Conservation (phyloP, 768 basidiomycete species). For the Epithele typhae region DNA sequence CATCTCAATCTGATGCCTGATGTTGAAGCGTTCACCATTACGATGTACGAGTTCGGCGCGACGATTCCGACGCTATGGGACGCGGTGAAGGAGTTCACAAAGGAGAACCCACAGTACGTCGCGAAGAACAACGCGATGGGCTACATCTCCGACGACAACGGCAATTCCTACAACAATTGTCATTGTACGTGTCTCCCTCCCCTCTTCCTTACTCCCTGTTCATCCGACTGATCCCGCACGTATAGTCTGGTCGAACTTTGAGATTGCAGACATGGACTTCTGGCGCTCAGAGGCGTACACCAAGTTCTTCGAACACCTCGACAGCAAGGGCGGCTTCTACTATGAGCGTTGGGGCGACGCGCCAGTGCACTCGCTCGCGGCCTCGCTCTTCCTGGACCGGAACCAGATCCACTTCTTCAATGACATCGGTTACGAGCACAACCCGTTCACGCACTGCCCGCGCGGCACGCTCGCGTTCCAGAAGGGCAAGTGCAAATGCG, state of each 20-base stretch:
- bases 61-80: constrained; percentile 66
- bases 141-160: constrained; percentile 65
- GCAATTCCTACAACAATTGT: constrained; percentile 59
- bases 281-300: constrained; percentile 84
- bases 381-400: constrained; percentile 42
- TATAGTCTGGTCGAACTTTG: constrained; percentile 63
- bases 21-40: constrained; percentile 52
- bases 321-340: constrained; percentile 83
- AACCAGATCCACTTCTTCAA: constrained; percentile 71
- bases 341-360: constrained; percentile 62
- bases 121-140: constrained; percentile 53
- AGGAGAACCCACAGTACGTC: constrained; percentile 47
- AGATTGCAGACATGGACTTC: constrained; percentile 86
- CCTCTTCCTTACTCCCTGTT: neutral
- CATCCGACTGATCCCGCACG: neutral
- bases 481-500: constrained; percentile 44
- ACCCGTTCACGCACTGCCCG: constrained; percentile 52
- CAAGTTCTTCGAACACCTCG: constrained; percentile 79
- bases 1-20: neutral
- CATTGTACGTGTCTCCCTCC: constrained; percentile 44
- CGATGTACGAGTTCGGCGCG: constrained; percentile 57
- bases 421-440: constrained; percentile 62
- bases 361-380: constrained; percentile 46
- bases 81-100: constrained; percentile 42
- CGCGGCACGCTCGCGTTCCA: constrained; percentile 32